Evolutionary conservation across 1,284 basidiomycete species (phyloP), one percentile per base, ranked within the genome.

Genomic region (Irpex rosettiformis): DNA sequence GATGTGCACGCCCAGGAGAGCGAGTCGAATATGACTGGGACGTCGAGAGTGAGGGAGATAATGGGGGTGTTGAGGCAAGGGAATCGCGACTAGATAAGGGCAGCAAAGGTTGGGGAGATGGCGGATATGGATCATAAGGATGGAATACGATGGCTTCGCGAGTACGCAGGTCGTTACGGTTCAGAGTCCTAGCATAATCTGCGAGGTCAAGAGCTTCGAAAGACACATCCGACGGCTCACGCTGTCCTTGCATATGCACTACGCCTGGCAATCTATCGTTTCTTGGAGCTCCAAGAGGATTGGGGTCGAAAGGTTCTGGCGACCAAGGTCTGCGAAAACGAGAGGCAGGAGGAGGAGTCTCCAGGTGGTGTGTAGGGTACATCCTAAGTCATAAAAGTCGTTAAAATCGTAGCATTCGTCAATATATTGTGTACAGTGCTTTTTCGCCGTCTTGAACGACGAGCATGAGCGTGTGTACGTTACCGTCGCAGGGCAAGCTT

Each of bases 121-220:
- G 71, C 3, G 75, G 76, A 62, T 77, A 75, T 16, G 72, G 63
- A 33, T 72, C 70, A 57, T 72, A 74, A 37, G 63, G 70, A 58
- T 64, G 65, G 63, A 37, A 66, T 73, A 51, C 51, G 18, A 64
- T 58, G 33, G 52, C 59, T 29, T 54, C 18, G 30, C 70, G 65
- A 68, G 67, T 45, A 63, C 69, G 66, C 11, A 22, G 43, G 68
- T 74, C 54, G 70, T 71, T 49, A 63, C 66, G 66, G 22, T 73
- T 70, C 25, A 87, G 73, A 27, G 79, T 82, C 61, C 68, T 73
- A 7, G 84, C 77, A 70, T 88, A 89, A 68, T 87, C 86, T 40
- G 85, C 85, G 22, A 89, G 77, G 71, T 89, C 86, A 57, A 88
- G 77, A 2, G 85, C 85, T 67, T 88, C 85, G 1, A 88, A 78